Conservation (phyloP, 148 eudicot genomes). For the Vaccinium myrtillus region DNA sequence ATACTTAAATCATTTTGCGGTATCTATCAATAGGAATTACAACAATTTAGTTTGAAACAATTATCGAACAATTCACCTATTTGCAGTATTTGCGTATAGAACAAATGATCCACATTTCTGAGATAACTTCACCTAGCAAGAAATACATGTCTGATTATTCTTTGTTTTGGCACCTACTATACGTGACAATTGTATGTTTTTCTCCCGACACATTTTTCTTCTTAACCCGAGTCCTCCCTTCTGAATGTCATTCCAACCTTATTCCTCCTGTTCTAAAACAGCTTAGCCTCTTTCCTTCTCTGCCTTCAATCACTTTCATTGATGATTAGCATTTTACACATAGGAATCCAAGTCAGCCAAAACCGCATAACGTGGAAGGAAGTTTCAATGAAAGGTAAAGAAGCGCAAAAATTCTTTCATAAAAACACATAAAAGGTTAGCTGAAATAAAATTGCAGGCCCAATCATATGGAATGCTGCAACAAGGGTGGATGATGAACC, state of each 20-base stretch:
- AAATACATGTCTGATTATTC: not conserved
- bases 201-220: not conserved
- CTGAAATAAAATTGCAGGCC: not conserved
- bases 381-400: not conserved
- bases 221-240: not conserved
- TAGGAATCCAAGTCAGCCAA: not conserved
- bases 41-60: not conserved
- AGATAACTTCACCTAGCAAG: not conserved
- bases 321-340: not conserved
- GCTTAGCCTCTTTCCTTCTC: not conserved
- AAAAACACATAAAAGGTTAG: not conserved
- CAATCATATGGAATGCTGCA: not conserved
- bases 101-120: not conserved
- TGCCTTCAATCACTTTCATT: not conserved
- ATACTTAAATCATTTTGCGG: not conserved
- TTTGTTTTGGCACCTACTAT: not conserved
- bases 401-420: not conserved
- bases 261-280: not conserved
- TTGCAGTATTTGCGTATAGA: not conserved
- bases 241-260: not conserved
- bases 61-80: not conserved
- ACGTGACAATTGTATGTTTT: not conserved
- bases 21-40: not conserved
- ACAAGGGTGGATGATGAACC: not conserved
- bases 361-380: not conserved